Percentiles rank a stretch among this genome's conserved stretches.
These are phyloP conservation scores for Ogataea pignaliae DNA, from an alignment of 805 yeast genomes.

Conservation along the genomic window DNA sequence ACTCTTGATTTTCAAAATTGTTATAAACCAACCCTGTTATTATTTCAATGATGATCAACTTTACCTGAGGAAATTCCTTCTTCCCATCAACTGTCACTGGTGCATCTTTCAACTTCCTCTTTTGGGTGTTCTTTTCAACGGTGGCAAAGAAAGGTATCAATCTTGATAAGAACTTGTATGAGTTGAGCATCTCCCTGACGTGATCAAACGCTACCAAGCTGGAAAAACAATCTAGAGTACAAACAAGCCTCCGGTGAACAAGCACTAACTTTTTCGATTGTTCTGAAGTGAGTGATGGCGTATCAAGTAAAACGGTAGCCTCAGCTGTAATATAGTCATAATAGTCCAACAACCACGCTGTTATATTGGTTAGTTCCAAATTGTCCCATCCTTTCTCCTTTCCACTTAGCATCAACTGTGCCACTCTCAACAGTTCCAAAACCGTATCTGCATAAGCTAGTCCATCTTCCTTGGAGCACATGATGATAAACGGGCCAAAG, in stretches of 20 bases:
- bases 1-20: slow-evolving; percentile 58
- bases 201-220: slow-evolving; percentile 38
- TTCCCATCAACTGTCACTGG: slow-evolving; percentile 11
- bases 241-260: slow-evolving; percentile 16
- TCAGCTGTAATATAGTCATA: slow-evolving; percentile 18
- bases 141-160: slow-evolving; percentile 35
- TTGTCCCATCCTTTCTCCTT: slow-evolving; percentile 38
- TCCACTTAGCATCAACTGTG: slow-evolving; percentile 35
- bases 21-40: slow-evolving; percentile 53
- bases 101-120: slow-evolving; percentile 30
- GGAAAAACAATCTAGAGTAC: slow-evolving; percentile 38
- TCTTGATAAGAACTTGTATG: slow-evolving; percentile 33
- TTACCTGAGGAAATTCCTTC: slow-evolving; percentile 56
- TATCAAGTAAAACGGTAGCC: slow-evolving; percentile 16
- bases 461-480: slow-evolving; percentile 1
- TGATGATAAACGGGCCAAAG: slow-evolving; percentile 24
- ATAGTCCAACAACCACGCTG: slow-evolving; percentile 38
- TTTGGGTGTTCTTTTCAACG: slow-evolving; percentile 38
- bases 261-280: slow-evolving; percentile 8
- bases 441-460: slow-evolving; percentile 3
- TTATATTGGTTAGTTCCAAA: slow-evolving; percentile 32
- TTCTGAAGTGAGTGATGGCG: background rate
- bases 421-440: slow-evolving; percentile 20
- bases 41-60: slow-evolving; percentile 62
- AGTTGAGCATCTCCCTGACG: slow-evolving; percentile 37